phyloP scores from a whole-genome alignment of 345 rosid genomes.

The Chamaenerion angustifolium region DNA sequence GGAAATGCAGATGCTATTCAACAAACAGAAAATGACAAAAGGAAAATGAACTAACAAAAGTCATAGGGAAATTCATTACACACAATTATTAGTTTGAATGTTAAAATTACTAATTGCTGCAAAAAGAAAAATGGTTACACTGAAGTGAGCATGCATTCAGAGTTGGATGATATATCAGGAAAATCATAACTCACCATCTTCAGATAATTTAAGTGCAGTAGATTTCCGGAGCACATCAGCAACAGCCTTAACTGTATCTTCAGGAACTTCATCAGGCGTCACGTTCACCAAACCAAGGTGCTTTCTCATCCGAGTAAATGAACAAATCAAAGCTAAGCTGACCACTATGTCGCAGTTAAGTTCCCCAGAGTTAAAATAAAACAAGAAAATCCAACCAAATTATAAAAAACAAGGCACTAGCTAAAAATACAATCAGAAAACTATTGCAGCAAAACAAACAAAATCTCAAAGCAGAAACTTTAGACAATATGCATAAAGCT shows the following conservation, averaged over 20 bases:
- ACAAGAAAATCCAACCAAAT: not conserved
- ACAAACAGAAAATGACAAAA: no score
- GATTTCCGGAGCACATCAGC: constrained; percentile 72
- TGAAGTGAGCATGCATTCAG: not conserved
- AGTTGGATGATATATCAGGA: not conserved
- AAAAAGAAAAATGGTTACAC: not conserved
- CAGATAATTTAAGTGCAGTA: constrained; percentile 59
- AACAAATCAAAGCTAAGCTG: constrained; percentile 75
- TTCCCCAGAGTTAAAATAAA: constrained; percentile 5
- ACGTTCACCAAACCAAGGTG: constrained; percentile 53
- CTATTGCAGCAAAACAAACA: not conserved
- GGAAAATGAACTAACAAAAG: no score
- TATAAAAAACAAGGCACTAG: not conserved
- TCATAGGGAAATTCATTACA: no score
- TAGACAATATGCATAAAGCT: no score
- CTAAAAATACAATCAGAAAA: not conserved
- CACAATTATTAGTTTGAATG: no score
- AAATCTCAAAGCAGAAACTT: not conserved
- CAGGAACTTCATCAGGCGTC: constrained; percentile 65
- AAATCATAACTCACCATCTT: constrained; percentile 48
- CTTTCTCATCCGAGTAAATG: constrained; percentile 77
- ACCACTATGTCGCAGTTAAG: constrained; percentile 56
- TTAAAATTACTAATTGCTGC: not conserved
- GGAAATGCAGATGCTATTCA: no score
- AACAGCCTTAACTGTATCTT: constrained; percentile 59